phyloP scores from a whole-genome alignment of 1,284 basidiomycete genomes.

The Ceratobasidium sp. region DNA sequence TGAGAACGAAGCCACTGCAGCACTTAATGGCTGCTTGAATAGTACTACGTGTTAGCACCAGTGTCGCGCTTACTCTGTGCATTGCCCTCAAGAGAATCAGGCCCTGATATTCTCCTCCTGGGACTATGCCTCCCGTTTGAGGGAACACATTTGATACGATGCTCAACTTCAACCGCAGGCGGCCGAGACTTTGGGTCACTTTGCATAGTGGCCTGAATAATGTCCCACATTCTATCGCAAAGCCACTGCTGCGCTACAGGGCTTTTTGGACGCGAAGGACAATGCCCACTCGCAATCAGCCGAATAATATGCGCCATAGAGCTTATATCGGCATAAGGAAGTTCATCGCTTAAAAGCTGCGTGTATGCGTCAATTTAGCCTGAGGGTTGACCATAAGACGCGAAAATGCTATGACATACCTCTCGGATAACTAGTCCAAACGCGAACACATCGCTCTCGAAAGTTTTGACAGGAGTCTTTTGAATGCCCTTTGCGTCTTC shows the following conservation, averaged over 20 bases:
- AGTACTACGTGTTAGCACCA: too few relatives aligned
- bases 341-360: constrained; percentile 29
- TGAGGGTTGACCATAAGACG: neutral
- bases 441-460: constrained; percentile 35
- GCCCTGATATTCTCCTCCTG: constrained; percentile 7
- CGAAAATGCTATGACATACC: constrained; percentile 2
- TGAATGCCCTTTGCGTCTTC: constrained; percentile 14
- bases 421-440: constrained; percentile 36
- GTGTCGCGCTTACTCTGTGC: too few relatives aligned
- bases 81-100: neutral
- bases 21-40: too few relatives aligned
- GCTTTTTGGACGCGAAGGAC: constrained; percentile 14
- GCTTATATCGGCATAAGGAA: constrained; percentile 18
- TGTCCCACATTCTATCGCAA: constrained; percentile 37
- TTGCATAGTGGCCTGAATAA: constrained; percentile 8
- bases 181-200: constrained; percentile 15
- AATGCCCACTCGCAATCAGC: constrained; percentile 17
- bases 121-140: neutral
- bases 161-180: neutral
- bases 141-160: constrained; percentile 1
- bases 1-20: too few relatives aligned
- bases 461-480: constrained; percentile 23
- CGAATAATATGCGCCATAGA: constrained; percentile 23
- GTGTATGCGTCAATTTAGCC: neutral
- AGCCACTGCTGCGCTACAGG: constrained; percentile 24